Percentiles rank a stretch among this genome's conserved stretches.
phyloP scores from a whole-genome alignment of 2,329 filamentous ascomycete species.

The Keithomyces neogunnii region DNA sequence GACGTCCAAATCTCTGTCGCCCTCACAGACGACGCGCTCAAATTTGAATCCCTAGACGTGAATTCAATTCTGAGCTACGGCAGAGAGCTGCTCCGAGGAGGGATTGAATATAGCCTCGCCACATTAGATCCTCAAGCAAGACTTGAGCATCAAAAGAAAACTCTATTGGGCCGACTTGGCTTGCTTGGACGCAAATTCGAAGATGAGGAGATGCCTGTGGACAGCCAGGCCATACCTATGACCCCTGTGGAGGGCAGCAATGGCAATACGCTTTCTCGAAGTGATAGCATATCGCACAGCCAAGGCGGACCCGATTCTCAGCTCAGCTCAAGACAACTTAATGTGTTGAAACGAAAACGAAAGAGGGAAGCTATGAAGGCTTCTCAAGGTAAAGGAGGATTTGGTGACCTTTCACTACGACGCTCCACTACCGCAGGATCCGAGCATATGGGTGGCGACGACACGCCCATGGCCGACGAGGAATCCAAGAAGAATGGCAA shows the following conservation, averaged over 20 bases:
- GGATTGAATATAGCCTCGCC: conserved; percentile 77
- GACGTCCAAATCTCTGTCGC: conserved; percentile 32
- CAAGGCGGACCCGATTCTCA: conserved; percentile 54
- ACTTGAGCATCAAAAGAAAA: conserved; percentile 83
- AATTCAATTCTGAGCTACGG: conserved; percentile 73
- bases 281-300: conserved; percentile 29
- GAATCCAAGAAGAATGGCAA: conserved; percentile 55
- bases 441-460: conserved; percentile 52
- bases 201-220: conserved; percentile 64
- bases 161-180: conserved; percentile 70
- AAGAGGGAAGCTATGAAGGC: conserved; percentile 86
- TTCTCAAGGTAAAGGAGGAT: conserved; percentile 74
- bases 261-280: conserved; percentile 22
- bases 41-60: conserved; percentile 68
- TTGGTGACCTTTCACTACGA: conserved; percentile 75
- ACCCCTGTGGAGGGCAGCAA: conserved; percentile 35
- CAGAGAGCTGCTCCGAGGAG: conserved; percentile 74
- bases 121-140: conserved; percentile 73
- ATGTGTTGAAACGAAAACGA: conserved; percentile 87
- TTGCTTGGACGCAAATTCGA: conserved; percentile 78
- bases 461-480: conserved; percentile 43
- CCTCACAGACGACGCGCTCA: conserved; percentile 54
- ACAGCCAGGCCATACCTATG: conserved; percentile 28
- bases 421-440: conserved; percentile 52
- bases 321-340: conserved; percentile 87